phyloP scores from a whole-genome alignment of 139 green algal species.

The Chloropicon primus region DNA sequence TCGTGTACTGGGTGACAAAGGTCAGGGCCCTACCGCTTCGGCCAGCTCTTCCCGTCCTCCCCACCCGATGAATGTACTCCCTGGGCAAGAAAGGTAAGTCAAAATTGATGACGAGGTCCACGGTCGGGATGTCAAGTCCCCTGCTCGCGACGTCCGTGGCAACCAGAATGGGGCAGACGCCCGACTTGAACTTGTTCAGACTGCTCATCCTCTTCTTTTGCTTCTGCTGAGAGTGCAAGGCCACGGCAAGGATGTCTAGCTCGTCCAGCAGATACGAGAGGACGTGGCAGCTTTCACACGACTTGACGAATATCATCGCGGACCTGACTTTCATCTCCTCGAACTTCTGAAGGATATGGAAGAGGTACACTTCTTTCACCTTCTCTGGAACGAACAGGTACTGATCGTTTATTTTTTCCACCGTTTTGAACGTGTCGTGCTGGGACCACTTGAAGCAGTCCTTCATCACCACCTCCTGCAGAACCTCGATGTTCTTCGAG shows the following conservation, averaged over 20 bases:
- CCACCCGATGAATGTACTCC: constrained; percentile 32
- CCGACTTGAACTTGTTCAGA: constrained; percentile 56
- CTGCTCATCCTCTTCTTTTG: constrained; percentile 64
- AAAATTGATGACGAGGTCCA: constrained; percentile 35
- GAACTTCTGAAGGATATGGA: constrained; percentile 61
- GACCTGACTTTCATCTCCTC: constrained; percentile 36
- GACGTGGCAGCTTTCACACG: constrained; percentile 49
- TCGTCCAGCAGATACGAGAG: constrained; percentile 3
- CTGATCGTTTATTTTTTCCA: constrained; percentile 57
- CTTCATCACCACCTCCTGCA: constrained; percentile 36
- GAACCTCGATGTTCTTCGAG: constrained; percentile 47
- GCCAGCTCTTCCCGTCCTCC: constrained; percentile 23
- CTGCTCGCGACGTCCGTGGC: constrained; percentile 46
- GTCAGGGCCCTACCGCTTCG: constrained; percentile 6
- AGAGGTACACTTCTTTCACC: constrained; percentile 92
- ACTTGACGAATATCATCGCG: constrained; percentile 80
- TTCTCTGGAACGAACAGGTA: constrained; percentile 90
- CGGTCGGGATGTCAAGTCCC: constrained; percentile 30
- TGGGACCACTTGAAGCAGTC: constrained; percentile 42
- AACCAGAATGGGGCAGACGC: constrained; percentile 47
- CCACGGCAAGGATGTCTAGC: constrained; percentile 14
- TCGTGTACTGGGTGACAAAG: constrained; percentile 10
- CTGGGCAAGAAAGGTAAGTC: constrained; percentile 18
- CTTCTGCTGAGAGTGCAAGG: constrained; percentile 26
- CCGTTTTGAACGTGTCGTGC: constrained; percentile 78